A percentile compares a stretch with the other conserved stretches of the same genome.
phyloP scores from a whole-genome alignment of 2,329 filamentous ascomycete species.

The Didymosphaeria variabile region DNA sequence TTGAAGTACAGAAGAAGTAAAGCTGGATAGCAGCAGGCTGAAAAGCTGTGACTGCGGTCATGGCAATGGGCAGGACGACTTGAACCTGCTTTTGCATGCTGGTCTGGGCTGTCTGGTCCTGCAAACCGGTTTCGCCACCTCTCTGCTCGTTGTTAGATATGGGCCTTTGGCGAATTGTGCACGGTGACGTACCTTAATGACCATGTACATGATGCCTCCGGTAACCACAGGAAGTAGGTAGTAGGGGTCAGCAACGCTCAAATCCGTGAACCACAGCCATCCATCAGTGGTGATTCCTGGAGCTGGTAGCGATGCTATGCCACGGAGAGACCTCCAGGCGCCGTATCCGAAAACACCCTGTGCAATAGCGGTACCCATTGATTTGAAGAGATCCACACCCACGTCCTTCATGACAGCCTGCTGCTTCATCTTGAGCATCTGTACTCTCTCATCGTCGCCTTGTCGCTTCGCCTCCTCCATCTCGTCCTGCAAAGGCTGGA shows the following conservation, averaged over 20 bases:
- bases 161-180: neutral
- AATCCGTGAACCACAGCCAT: conserved; percentile 79
- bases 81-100: conserved; percentile 53
- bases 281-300: conserved; percentile 78
- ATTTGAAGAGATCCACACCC: conserved; percentile 61
- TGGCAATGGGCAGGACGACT: conserved; percentile 62
- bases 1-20: conserved; percentile 64
- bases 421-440: conserved; percentile 58
- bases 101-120: conserved; percentile 32
- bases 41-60: conserved; percentile 62
- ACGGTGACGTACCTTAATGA: conserved; percentile 63
- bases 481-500: conserved; percentile 64
- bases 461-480: conserved; percentile 57
- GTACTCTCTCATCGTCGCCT: conserved; percentile 55
- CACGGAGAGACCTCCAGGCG: conserved; percentile 78
- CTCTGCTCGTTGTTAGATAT: conserved; percentile 44
- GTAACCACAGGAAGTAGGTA: conserved; percentile 75
- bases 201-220: conserved; percentile 64
- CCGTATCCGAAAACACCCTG: conserved; percentile 80
- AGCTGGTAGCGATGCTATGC: conserved; percentile 80
- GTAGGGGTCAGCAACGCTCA: conserved; percentile 79
- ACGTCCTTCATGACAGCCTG: conserved; percentile 60
- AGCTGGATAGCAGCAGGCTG: conserved; percentile 68
- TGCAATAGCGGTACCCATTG: conserved; percentile 42
- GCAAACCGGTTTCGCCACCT: conserved; percentile 60